phyloP scores from a whole-genome alignment of 176 grass and related monocot species.

The Paspalum vaginatum region DNA sequence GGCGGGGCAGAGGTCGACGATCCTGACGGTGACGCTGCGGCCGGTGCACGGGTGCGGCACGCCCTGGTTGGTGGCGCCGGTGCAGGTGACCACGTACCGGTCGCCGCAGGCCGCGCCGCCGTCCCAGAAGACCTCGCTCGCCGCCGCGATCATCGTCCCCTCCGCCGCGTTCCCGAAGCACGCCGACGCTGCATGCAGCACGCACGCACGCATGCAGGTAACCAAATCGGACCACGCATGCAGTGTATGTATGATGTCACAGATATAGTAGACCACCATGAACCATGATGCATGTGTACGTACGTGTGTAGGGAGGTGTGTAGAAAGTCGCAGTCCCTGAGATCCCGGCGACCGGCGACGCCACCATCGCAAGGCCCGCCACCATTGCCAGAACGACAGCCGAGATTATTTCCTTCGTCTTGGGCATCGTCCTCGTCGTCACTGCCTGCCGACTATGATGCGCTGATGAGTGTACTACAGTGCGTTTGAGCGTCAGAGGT shows the following conservation, averaged over 20 bases:
- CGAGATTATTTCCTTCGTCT: not conserved
- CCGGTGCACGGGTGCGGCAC: constrained; percentile 49
- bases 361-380: constrained; percentile 14
- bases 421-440: not conserved
- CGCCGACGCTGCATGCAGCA: constrained; percentile 47
- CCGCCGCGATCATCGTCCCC: constrained; percentile 57
- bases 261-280: no score
- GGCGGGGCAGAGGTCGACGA: constrained; percentile 48
- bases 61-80: constrained; percentile 39
- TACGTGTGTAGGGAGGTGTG: constrained; percentile 49
- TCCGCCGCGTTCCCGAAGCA: constrained; percentile 38
- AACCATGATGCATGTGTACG: not conserved
- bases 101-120: constrained; percentile 47
- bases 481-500: no score
- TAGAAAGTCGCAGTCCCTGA: constrained; percentile 64
- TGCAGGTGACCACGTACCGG: constrained; percentile 40
- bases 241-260: no score
- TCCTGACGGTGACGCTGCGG: constrained; percentile 37
- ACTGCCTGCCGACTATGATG: not conserved
- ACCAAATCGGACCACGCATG: not conserved
- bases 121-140: constrained; percentile 35
- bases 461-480: not conserved
- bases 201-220: no score
- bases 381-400: constrained; percentile 13
- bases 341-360: constrained; percentile 19